Percentiles rank a stretch among this genome's conserved stretches.
These are phyloP conservation scores for Rutstroemia sp. DNA, from an alignment of 2,329 filamentous ascomycete species.

Conservation along the genomic window DNA sequence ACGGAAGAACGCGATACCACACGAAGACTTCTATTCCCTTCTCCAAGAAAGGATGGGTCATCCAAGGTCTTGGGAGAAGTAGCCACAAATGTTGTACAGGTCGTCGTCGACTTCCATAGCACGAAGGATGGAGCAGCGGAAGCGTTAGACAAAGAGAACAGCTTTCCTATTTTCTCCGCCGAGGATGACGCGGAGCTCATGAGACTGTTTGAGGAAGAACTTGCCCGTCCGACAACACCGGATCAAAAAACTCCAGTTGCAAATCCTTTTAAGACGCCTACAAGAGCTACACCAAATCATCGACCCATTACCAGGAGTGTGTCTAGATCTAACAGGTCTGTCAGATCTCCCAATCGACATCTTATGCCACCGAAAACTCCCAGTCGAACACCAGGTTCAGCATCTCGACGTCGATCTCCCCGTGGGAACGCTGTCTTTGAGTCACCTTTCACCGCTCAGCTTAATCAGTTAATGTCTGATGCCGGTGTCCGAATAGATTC, in stretches of 20 bases:
- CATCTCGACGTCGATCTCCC: conserved; percentile 22
- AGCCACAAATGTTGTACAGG: conserved; percentile 44
- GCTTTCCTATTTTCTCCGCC: conserved; percentile 15
- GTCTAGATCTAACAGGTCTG: conserved; percentile 23
- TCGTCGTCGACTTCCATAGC: conserved; percentile 32
- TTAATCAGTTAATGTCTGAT: conserved; percentile 29
- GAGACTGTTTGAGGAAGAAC: conserved; percentile 28
- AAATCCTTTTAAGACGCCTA: conserved; percentile 30
- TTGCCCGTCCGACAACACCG: conserved; percentile 27
- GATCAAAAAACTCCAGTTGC: conserved; percentile 13
- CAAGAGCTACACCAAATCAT: conserved; percentile 27
- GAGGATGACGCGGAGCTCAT: conserved; percentile 26
- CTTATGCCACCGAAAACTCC: conserved; percentile 23
- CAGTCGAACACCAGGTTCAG: conserved; percentile 19
- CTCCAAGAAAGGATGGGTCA: conserved; percentile 59
- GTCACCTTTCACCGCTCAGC: conserved; percentile 30
- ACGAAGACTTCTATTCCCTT: conserved; percentile 68
- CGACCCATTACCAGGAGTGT: conserved; percentile 28
- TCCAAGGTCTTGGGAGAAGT: conserved; percentile 55
- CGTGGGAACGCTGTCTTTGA: conserved; percentile 25
- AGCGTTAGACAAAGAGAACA: conserved; percentile 26
- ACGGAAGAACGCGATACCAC: conserved; percentile 48
- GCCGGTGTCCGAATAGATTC: conserved; percentile 22
- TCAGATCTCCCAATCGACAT: conserved; percentile 24
- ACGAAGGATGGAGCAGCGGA: conserved; percentile 20